phyloP scores from a whole-genome alignment of 208 protist species.

The Sergeia podlipaevii region DNA sequence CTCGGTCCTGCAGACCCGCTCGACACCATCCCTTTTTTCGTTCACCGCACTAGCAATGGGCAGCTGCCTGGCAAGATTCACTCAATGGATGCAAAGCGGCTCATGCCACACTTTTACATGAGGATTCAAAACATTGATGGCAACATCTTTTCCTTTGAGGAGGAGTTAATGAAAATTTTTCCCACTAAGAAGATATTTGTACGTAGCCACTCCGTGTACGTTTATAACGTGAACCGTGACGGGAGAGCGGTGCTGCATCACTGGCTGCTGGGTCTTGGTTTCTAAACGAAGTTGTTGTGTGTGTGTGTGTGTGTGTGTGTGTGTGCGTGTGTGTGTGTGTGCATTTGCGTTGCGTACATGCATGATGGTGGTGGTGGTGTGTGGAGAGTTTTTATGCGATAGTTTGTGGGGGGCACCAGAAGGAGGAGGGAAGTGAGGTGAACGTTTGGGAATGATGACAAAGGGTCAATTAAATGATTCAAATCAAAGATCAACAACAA shows the following conservation, averaged over 20 bases:
- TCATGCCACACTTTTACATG: conserved; percentile 75
- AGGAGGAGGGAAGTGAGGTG: too few relatives aligned
- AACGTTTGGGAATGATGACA: too few relatives aligned
- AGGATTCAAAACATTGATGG: conserved; percentile 68
- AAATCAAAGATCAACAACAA: too few relatives aligned
- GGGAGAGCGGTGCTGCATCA: conserved; percentile 69
- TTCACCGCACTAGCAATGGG: conserved; percentile 79
- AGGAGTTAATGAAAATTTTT: conserved; percentile 90
- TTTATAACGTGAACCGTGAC: conserved; percentile 85
- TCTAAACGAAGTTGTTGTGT: conserved; percentile 27
- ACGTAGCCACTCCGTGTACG: conserved; percentile 51
- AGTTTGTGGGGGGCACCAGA: too few relatives aligned
- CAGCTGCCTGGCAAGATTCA: conserved; percentile 64
- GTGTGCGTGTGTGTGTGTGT: too few relatives aligned
- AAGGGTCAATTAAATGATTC: too few relatives aligned
- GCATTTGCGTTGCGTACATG: too few relatives aligned
- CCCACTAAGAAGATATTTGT: conserved; percentile 89
- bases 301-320: not conserved
- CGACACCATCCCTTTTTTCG: conserved; percentile 80
- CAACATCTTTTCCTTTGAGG: conserved; percentile 79
- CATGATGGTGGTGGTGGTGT: too few relatives aligned
- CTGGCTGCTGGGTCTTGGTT: conserved; percentile 84
- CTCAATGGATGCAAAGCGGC: conserved; percentile 64
- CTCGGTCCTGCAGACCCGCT: conserved; percentile 73
- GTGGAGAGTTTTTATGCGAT: too few relatives aligned